Conservation (phyloP, 2,329 filamentous ascomycete species). For the Ceratocystis variospora region DNA sequence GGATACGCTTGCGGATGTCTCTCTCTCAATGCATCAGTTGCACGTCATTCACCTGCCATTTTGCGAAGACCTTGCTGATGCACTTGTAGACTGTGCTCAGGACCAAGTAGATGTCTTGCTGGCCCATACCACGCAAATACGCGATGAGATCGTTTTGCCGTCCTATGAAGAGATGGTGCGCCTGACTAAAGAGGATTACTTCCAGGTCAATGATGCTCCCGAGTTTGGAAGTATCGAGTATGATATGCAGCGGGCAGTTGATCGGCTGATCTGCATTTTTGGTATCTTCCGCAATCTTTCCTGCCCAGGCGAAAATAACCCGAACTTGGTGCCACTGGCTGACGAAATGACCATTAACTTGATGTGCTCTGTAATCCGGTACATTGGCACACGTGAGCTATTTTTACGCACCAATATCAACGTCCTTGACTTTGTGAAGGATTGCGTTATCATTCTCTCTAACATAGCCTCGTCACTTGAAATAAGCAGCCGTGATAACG, state of each 20-base stretch:
- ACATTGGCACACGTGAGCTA: constrained; percentile 79
- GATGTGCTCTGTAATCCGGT: constrained; percentile 67
- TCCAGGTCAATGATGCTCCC: constrained; percentile 56
- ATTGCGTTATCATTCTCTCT: constrained; percentile 74
- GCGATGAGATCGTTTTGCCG: constrained; percentile 68
- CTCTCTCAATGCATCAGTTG: constrained; percentile 47
- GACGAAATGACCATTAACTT: constrained; percentile 70
- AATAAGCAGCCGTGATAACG: constrained; percentile 75
- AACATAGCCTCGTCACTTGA: constrained; percentile 73
- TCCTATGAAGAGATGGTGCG: constrained; percentile 81
- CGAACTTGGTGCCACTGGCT: constrained; percentile 61
- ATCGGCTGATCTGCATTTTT: constrained; percentile 77
- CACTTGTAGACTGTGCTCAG: constrained; percentile 79
- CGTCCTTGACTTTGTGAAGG: constrained; percentile 94
- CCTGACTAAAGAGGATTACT: constrained; percentile 60
- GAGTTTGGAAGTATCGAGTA: constrained; percentile 65
- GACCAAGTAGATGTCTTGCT: constrained; percentile 74
- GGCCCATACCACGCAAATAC: constrained; percentile 72
- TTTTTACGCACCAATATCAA: constrained; percentile 70
- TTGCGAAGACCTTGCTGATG: constrained; percentile 81
- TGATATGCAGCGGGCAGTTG: constrained; percentile 72
- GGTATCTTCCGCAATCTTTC: constrained; percentile 88
- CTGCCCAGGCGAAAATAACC: constrained; percentile 48
- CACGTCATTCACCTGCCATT: constrained; percentile 53
- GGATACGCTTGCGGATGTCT: constrained; percentile 62